phyloP scores from a whole-genome alignment of 352 stramenopile genomes.

The Stramenopiles sp. region DNA sequence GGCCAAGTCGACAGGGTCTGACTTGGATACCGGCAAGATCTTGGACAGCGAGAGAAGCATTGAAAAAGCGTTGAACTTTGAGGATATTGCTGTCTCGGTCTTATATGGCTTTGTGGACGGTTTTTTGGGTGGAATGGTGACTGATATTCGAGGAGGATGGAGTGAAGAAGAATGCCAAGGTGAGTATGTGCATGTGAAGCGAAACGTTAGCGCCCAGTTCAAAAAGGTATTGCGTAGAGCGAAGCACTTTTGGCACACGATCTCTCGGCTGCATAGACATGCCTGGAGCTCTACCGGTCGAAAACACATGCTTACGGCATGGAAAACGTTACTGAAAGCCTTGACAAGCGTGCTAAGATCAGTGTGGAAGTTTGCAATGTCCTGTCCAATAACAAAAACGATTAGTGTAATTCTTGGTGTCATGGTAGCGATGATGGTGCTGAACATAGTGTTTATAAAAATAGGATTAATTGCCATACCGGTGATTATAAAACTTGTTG shows the following conservation, averaged over 20 bases:
- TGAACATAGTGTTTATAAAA: background rate
- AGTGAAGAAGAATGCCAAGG: background rate
- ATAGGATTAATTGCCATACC: background rate
- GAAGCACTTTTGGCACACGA: background rate
- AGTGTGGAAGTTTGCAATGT: background rate
- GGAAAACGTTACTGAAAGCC: background rate
- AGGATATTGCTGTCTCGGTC: background rate
- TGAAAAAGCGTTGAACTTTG: background rate
- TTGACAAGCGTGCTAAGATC: background rate
- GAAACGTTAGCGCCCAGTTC: background rate
- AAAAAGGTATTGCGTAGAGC: background rate
- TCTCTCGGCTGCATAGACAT: background rate
- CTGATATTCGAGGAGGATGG: background rate
- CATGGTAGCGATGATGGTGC: background rate
- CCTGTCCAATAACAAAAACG: background rate
- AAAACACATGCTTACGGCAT: background rate
- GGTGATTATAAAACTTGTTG: background rate
- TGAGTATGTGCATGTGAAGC: too few species aligned
- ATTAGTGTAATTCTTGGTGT: background rate
- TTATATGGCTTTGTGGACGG: conserved; percentile 3
- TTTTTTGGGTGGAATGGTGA: background rate
- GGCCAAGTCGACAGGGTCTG: too few species aligned
- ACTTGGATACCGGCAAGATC: background rate
- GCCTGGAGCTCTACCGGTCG: background rate
- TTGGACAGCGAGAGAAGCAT: background rate